These are phyloP conservation scores for Xerocomellus amylosporus DNA, from an alignment of 768 basidiomycete genomes.

Conservation along the genomic window DNA sequence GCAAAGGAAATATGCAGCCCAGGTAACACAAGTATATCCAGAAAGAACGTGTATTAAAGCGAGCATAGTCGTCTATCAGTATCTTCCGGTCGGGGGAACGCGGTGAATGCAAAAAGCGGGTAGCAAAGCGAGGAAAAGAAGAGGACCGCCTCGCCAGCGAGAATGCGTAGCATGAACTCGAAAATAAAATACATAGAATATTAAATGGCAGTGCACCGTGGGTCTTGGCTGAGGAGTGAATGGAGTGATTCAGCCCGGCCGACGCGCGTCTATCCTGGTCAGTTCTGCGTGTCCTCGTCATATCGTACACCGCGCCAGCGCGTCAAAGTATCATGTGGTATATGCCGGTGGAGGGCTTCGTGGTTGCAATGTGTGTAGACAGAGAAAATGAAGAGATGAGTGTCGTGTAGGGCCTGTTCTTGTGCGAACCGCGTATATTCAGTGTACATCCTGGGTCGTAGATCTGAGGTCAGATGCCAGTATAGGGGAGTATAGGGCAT, in stretches of 20 bases:
- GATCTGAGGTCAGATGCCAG: neutral
- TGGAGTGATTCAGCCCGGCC: neutral
- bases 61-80: conserved; percentile 12
- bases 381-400: neutral
- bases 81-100: neutral
- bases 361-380: neutral
- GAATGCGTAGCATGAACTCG: neutral
- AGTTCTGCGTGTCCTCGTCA: neutral
- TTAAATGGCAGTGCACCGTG: neutral
- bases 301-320: conserved; percentile 27
- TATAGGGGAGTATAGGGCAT: neutral
- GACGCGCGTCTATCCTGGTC: neutral
- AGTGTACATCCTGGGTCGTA: neutral
- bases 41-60: conserved; percentile 26
- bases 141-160: conserved; percentile 3
- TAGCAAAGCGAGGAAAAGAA: neutral
- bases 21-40: conserved; percentile 9
- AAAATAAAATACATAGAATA: conserved; percentile 3
- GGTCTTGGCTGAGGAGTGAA: neutral
- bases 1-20: neutral
- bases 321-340: conserved; percentile 2
- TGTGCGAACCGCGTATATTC: neutral
- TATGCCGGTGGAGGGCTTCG: neutral
- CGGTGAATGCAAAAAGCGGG: neutral
- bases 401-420: neutral